Conservation (phyloP, 371 early-diverging fungal genomes). For the Haplosporangium sp. region DNA sequence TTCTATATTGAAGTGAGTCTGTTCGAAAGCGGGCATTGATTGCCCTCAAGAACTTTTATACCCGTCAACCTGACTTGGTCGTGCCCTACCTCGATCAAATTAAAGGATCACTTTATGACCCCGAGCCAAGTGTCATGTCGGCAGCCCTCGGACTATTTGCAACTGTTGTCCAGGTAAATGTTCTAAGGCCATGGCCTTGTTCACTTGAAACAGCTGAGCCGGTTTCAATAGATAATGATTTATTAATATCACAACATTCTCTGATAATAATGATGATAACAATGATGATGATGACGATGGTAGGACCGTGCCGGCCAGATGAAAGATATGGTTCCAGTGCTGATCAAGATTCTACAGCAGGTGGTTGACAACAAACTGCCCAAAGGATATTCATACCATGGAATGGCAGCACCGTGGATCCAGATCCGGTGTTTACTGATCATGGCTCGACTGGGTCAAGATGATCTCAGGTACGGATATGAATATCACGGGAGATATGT, state of each 20-base stretch:
- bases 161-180: slow-evolving; percentile 27
- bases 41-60: slow-evolving; percentile 42
- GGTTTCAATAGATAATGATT: not conserved
- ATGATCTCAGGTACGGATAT: slow-evolving; percentile 38
- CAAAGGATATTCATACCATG: slow-evolving; percentile 49
- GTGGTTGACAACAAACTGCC: slow-evolving; percentile 47
- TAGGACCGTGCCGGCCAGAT: slow-evolving; percentile 35
- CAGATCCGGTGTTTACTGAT: slow-evolving; percentile 51
- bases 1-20: slow-evolving; percentile 23
- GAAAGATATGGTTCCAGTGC: slow-evolving; percentile 29
- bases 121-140: slow-evolving; percentile 55
- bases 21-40: slow-evolving; percentile 53
- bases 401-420: slow-evolving; percentile 52
- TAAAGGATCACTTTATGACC: slow-evolving; percentile 34
- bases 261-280: too few species aligned
- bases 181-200: not conserved
- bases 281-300: too few species aligned
- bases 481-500: too few species aligned
- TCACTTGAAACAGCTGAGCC: not conserved
- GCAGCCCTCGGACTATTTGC: slow-evolving; percentile 47
- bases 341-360: slow-evolving; percentile 44
- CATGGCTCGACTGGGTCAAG: slow-evolving; percentile 45
- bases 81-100: slow-evolving; percentile 37
- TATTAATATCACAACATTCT: not conserved
- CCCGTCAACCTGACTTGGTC: slow-evolving; percentile 29